These are phyloP conservation scores for Phytophthora cactorum DNA, from an alignment of 352 stramenopile species.

Conservation along the genomic window DNA sequence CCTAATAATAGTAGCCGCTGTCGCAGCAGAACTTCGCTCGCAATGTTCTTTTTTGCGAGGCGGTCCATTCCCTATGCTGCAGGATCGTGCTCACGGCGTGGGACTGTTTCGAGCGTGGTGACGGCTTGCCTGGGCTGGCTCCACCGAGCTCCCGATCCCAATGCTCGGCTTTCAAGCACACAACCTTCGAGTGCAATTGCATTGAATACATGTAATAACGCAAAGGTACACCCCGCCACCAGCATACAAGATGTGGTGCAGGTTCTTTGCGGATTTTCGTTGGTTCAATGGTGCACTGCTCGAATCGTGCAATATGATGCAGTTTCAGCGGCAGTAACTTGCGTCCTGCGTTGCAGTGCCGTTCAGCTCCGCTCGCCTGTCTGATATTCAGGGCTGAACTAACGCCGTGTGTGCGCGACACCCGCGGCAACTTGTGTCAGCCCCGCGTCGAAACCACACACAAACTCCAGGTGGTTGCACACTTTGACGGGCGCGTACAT, in stretches of 20 bases:
- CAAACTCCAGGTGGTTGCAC: conserved; percentile 23
- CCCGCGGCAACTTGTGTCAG: conserved; percentile 16
- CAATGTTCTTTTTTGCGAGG: conserved; percentile 18
- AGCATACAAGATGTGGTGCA: background rate
- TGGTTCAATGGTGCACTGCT: conserved; percentile 13
- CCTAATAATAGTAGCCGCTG: too few relatives aligned
- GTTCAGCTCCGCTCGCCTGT: conserved; percentile 11
- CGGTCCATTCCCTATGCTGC: conserved; percentile 24
- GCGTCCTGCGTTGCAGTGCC: conserved; percentile 6
- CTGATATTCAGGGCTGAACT: conserved; percentile 16
- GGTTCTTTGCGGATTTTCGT: conserved; percentile 7
- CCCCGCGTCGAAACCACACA: conserved; percentile 22
- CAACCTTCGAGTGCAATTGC: too few relatives aligned
- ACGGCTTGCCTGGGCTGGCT: conserved; percentile 9
- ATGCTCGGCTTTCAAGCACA: background rate
- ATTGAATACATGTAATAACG: too few relatives aligned
- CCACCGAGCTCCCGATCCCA: conserved; percentile 20
- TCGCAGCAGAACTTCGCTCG: background rate
- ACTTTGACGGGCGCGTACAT: conserved; percentile 4
- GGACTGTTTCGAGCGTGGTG: conserved; percentile 10
- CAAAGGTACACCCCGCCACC: too few relatives aligned
- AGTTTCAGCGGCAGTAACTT: conserved; percentile 32
- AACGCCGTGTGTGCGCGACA: conserved; percentile 16
- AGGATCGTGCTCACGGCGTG: conserved; percentile 11
- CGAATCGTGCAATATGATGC: background rate